Percentiles rank a stretch among this genome's conserved stretches.
Conservation (phyloP, 2,329 filamentous ascomycete genomes). For the Fusarium sororula region DNA sequence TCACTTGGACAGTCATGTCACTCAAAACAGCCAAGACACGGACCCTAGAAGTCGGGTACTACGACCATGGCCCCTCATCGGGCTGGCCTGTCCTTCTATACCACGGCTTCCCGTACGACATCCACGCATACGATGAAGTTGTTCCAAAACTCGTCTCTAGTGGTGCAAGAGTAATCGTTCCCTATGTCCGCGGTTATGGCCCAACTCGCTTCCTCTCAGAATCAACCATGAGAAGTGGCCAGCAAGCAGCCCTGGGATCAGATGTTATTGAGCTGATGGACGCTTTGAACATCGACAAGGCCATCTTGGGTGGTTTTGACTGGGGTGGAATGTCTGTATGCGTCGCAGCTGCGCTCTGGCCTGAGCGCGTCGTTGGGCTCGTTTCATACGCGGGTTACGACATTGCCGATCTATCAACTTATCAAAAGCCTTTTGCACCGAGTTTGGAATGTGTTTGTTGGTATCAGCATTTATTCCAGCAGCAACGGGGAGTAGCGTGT, state of each 20-base stretch:
- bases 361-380: not conserved
- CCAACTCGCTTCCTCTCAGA: slow-evolving; percentile 1
- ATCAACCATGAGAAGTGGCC: not conserved
- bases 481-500: not conserved
- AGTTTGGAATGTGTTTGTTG: slow-evolving; percentile 3
- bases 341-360: slow-evolving; percentile 5
- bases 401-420: not conserved
- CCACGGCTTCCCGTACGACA: slow-evolving; percentile 15
- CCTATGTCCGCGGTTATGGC: not conserved
- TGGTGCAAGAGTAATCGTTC: not conserved
- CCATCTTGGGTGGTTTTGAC: not conserved
- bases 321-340: slow-evolving; percentile 6
- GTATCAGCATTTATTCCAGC: slow-evolving; percentile 18
- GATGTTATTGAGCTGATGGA: slow-evolving; percentile 7
- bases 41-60: slow-evolving; percentile 1
- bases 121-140: slow-evolving; percentile 5
- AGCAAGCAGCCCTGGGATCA: slow-evolving; percentile 5
- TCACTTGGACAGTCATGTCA: not conserved
- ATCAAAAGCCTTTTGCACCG: not conserved
- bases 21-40: not conserved
- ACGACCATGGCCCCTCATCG: not conserved
- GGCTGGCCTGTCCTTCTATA: slow-evolving; percentile 10
- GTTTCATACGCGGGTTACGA: slow-evolving; percentile 9
- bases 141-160: not conserved
- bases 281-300: not conserved